Evolutionary conservation across 2,329 filamentous ascomycete species (phyloP).

Genomic region (Hymenoscyphus linearis): DNA sequence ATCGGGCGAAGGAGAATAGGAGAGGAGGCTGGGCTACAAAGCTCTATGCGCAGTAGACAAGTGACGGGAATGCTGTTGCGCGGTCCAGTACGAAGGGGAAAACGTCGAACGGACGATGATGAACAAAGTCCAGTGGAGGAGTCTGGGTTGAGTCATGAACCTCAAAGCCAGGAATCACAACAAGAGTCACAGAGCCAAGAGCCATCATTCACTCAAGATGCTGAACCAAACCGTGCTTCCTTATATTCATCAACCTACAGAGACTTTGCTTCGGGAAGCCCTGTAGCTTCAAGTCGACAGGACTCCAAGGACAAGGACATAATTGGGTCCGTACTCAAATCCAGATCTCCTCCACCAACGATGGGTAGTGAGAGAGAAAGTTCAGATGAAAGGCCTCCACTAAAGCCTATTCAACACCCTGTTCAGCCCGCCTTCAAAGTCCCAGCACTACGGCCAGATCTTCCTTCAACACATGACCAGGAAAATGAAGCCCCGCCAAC

Average conservation of each 20-base stretch:
- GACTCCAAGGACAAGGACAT: slow-evolving; percentile 14
- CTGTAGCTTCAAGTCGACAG: slow-evolving; percentile 22
- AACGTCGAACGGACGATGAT: slow-evolving; percentile 51
- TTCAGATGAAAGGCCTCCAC: slow-evolving; percentile 38
- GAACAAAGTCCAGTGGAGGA: slow-evolving; percentile 37
- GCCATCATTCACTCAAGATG: slow-evolving; percentile 20
- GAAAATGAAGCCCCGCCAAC: slow-evolving; percentile 76
- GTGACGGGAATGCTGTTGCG: slow-evolving; percentile 72
- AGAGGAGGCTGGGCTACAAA: slow-evolving; percentile 61
- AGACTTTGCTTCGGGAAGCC: slow-evolving; percentile 48
- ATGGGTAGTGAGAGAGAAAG: slow-evolving; percentile 23
- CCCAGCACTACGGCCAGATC: slow-evolving; percentile 48
- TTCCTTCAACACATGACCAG: slow-evolving; percentile 67
- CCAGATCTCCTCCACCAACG: slow-evolving; percentile 29
- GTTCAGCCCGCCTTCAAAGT: slow-evolving; percentile 53
- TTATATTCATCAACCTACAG: slow-evolving; percentile 23
- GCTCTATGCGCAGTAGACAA: slow-evolving; percentile 75
- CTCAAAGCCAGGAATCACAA: slow-evolving; percentile 25
- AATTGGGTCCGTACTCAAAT: slow-evolving; percentile 23
- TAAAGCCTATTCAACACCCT: slow-evolving; percentile 38
- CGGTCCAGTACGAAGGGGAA: slow-evolving; percentile 71
- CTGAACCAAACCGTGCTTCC: slow-evolving; percentile 34
- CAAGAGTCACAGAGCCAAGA: slow-evolving; percentile 27
- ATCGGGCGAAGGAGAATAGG: slow-evolving; percentile 47
- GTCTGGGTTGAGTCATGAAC: slow-evolving; percentile 28